Base-by-base conservation (phyloP, 805 yeast species). In the Pichia cabralensis region DNA sequence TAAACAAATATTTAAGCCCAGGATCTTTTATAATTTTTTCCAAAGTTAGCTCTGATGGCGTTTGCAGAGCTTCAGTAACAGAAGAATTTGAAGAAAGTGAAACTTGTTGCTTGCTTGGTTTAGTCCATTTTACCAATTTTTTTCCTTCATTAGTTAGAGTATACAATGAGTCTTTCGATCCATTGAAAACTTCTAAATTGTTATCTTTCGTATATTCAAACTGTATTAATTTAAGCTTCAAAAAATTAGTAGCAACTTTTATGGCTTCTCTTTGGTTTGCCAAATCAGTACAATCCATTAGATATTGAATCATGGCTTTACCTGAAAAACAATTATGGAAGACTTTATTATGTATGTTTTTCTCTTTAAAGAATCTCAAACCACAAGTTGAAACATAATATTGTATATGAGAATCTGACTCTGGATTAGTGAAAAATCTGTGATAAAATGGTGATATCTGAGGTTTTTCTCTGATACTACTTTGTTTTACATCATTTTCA, bases 251-350 rank as follows among this genome's bases (percentile, higher is more conserved):
- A 1, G 77, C 72, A 10, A 80, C 55, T 16, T 67, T 67, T 0
- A 61, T 49, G 0, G 84, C 80, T 39, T 74, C 82, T 10, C 60
- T 58, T 0, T 56, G 50, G 33, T 65, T 65, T 44, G 76, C 52
- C 1, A 78, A 62, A 48, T 83, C 92, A 1, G 95, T 81, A 49
- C 96, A 86, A 43, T 89, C 97, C 73, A 80, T 67, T 6, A 89
- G 49, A 95, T 95, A 89, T 49, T 86, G 96, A 56, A 76, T 69
- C 1, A 80, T 61, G 0, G 92, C 80, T 46, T 80, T 80, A 0
- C 96, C 94, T 2, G 81, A 68, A 41, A 83, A 66, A 35, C 75
- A 68, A 45, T 65, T 67, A n/a, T 64, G 58, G 3, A 67, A 48
- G 5, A 47, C 19, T 39, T 44, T 8, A 18, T 25, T 19, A 18